Conservation (phyloP, 352 stramenopile genomes). For the Phytophthora colocasiae region DNA sequence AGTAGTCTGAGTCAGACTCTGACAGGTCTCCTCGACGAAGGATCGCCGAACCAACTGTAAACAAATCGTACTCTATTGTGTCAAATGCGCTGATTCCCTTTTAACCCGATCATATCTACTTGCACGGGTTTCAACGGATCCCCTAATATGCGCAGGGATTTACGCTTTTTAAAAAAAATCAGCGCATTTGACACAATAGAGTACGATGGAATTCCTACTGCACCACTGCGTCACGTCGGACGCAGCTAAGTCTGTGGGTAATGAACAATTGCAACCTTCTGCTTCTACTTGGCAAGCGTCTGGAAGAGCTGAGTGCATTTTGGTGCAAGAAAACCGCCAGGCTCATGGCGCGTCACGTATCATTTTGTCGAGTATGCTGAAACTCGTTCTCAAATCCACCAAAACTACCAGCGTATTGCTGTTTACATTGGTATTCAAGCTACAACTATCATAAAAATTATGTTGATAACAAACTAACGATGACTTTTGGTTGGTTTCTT, state of each 20-base stretch:
- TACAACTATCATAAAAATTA: background rate
- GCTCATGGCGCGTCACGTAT: constrained; percentile 60
- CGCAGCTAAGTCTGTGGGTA: constrained; percentile 15
- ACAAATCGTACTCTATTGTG: no score
- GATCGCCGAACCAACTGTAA: no score
- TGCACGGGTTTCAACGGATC: no score
- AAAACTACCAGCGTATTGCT: constrained; percentile 49
- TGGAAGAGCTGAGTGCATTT: constrained; percentile 56
- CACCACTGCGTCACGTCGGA: constrained; percentile 75
- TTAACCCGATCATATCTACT: no score
- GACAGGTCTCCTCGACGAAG: no score
- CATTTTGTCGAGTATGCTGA: constrained; percentile 57
- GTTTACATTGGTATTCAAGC: constrained; percentile 39
- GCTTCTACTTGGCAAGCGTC: constrained; percentile 36
- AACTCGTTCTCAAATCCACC: constrained; percentile 25
- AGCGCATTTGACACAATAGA: no score
- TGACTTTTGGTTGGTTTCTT: background rate
- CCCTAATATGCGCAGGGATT: no score
- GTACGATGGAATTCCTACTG: constrained; percentile 66
- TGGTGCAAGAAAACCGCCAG: constrained; percentile 72
- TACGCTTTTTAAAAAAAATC: no score
- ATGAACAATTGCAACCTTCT: constrained; percentile 2
- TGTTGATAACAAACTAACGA: background rate
- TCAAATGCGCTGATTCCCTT: no score
- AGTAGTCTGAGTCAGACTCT: no score